Evolutionary conservation across 495 filamentous ascomycete species (phyloP).

Genomic region (Trichoderma asperelloides): DNA sequence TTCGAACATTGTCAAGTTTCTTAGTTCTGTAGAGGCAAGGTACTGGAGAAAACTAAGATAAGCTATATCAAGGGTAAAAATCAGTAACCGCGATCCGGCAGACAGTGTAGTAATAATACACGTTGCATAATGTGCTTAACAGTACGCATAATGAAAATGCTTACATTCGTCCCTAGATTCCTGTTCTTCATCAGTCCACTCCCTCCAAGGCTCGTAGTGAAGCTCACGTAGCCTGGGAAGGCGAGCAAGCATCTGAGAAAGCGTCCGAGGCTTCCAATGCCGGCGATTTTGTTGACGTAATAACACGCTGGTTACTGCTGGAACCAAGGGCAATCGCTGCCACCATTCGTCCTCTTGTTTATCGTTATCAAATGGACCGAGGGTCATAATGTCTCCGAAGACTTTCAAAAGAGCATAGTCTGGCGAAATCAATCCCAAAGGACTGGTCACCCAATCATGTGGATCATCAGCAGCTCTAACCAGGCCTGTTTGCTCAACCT

Average conservation of each 20-base stretch:
- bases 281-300: slow-evolving; percentile 26
- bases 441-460: no score
- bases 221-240: slow-evolving; percentile 25
- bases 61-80: no score
- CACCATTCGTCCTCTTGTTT: slow-evolving; percentile 20
- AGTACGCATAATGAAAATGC: neutral
- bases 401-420: no score
- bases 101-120: no score
- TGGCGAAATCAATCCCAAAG: no score
- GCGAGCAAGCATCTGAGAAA: slow-evolving; percentile 23
- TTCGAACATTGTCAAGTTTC: neutral
- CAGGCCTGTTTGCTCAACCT: neutral
- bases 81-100: no score
- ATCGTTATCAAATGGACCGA: slow-evolving; percentile 19
- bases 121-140: neutral
- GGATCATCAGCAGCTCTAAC: neutral
- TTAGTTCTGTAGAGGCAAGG: neutral
- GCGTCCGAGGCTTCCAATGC: slow-evolving; percentile 22
- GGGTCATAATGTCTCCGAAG: slow-evolving; percentile 17
- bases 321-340: slow-evolving; percentile 23
- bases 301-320: slow-evolving; percentile 24
- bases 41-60: no score
- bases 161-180: slow-evolving; percentile 18
- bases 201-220: slow-evolving; percentile 27
- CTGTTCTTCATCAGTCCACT: slow-evolving; percentile 18